Percentiles rank a stretch among this genome's conserved stretches.
Conservation (phyloP, 148 eudicot species). For the Vaccinium macrocarpon region DNA sequence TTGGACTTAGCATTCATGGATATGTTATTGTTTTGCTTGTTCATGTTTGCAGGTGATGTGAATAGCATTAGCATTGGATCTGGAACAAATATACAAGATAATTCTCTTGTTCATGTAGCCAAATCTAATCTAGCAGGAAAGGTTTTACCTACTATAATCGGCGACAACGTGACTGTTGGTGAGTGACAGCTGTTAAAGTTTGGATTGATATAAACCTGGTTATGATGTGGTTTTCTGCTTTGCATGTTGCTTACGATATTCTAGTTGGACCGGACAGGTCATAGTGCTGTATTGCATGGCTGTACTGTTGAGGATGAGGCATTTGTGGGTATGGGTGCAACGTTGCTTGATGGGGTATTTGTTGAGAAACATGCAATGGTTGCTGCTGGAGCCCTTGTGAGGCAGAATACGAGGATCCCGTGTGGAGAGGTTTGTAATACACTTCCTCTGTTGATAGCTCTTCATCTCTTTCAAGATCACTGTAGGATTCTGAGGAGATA, state of each 20-base stretch:
- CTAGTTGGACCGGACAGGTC: constrained; percentile 36
- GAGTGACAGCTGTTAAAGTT: neutral
- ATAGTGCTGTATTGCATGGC: constrained; percentile 61
- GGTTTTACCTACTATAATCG: constrained; percentile 53
- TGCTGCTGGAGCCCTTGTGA: constrained; percentile 68
- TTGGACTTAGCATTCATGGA: neutral
- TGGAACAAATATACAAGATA: constrained; percentile 64
- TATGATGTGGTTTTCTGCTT: neutral
- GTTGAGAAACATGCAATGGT: constrained; percentile 63
- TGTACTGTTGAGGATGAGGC: constrained; percentile 66
- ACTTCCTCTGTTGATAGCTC: neutral
- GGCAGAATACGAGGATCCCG: constrained; percentile 59
- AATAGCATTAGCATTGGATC: constrained; percentile 58
- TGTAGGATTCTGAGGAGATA: neutral
- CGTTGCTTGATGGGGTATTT: constrained; percentile 57
- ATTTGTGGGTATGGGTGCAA: constrained; percentile 64
- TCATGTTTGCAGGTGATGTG: constrained; percentile 47
- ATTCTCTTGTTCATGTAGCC: constrained; percentile 62
- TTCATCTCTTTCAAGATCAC: constrained; percentile 1
- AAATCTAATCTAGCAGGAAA: constrained; percentile 57
- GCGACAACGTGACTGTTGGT: constrained; percentile 64
- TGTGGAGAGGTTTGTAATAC: constrained; percentile 48
- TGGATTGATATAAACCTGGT: neutral
- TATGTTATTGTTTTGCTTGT: neutral
- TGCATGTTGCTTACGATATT: neutral